Evolutionary conservation across 2,329 filamentous ascomycete genomes (phyloP).

Genomic region (Periconia sp.): DNA sequence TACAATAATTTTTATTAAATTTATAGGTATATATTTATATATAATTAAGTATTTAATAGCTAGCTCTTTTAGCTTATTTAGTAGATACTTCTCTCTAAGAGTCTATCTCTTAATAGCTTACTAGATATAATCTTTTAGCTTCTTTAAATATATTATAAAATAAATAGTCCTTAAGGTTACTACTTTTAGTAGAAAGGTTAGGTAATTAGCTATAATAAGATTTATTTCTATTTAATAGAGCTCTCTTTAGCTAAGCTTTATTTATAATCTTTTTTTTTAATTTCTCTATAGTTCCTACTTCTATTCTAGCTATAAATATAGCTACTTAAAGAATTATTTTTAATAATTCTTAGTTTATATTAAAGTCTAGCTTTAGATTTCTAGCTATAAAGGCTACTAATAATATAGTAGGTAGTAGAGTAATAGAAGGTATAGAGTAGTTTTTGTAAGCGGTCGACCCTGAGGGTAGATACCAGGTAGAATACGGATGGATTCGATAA

Average conservation of each 20-base stretch:
- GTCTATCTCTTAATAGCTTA: not conserved
- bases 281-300: slow-evolving; percentile 1
- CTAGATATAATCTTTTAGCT: not conserved
- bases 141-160: not conserved
- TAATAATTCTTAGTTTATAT: not conserved
- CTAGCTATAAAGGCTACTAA: too few relatives aligned
- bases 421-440: too few relatives aligned
- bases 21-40: slow-evolving; percentile 13
- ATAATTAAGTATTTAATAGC: not conserved
- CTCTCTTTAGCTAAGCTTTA: slow-evolving; percentile 6
- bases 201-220: not conserved
- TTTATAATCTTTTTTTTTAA: slow-evolving; percentile 1
- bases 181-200: not conserved
- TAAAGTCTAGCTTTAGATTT: not conserved
- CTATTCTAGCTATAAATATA: slow-evolving; percentile 3
- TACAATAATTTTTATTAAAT: slow-evolving; percentile 8
- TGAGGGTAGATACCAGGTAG: too few relatives aligned
- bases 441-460: too few relatives aligned
- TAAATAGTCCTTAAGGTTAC: not conserved
- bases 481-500: too few relatives aligned
- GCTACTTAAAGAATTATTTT: slow-evolving; percentile 3
- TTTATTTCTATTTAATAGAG: slow-evolving; percentile 4
- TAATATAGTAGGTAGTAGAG: too few relatives aligned
- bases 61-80: not conserved
- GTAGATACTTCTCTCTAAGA: not conserved